Conservation (phyloP, 148 eudicot genomes). For the Rhododendron molle region DNA sequence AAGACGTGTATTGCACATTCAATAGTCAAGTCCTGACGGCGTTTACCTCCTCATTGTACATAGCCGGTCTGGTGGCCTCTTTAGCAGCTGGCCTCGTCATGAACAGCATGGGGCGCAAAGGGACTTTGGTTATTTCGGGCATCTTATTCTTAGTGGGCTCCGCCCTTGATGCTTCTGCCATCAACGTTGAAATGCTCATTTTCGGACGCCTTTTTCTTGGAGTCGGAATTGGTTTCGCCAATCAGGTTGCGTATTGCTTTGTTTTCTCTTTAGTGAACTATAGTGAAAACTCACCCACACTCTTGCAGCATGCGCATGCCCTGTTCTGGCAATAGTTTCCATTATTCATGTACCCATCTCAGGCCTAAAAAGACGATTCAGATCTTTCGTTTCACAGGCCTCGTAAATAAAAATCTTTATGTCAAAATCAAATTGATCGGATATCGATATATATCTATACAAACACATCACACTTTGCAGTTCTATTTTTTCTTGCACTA, state of each 20-base stretch:
- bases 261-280: neutral
- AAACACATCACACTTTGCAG: too few species aligned
- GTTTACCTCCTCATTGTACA: constrained; percentile 25
- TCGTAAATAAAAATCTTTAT: too few species aligned
- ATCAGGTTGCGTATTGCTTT: neutral
- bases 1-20: constrained; percentile 14
- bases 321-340: too few species aligned
- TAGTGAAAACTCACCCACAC: too few species aligned
- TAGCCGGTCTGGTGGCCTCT: constrained; percentile 21
- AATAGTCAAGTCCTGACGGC: constrained; percentile 14
- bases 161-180: neutral
- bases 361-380: too few species aligned
- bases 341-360: too few species aligned
- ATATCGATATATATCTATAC: too few species aligned
- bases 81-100: constrained; percentile 7
- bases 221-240: neutral
- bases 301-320: too few species aligned
- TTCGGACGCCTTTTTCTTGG: constrained; percentile 3
- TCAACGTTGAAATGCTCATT: neutral
- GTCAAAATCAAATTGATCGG: too few species aligned
- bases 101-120: neutral
- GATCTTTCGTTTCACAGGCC: too few species aligned
- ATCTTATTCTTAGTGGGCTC: constrained; percentile 13
- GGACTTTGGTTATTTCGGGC: constrained; percentile 10
- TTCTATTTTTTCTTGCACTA: too few species aligned